Percentiles rank a stretch among this genome's conserved stretches.
Conservation (phyloP, 208 protist species). For the Trypanosoma platydactyli region DNA sequence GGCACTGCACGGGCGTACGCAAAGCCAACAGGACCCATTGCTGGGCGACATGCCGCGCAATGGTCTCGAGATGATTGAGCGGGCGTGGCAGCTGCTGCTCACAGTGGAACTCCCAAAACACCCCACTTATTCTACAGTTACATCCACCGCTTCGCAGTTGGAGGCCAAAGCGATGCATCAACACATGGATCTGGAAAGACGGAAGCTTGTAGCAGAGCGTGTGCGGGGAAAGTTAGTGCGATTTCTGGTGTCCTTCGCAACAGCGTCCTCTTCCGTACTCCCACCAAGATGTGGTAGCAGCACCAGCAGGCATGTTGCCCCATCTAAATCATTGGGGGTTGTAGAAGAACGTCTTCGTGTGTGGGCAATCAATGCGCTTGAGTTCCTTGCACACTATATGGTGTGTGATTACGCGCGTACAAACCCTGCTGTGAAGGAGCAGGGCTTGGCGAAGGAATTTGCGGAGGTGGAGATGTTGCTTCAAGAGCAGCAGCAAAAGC, state of each 20-base stretch:
- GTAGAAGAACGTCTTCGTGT: not conserved
- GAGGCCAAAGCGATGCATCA: conserved; percentile 5
- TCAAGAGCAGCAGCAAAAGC: not conserved
- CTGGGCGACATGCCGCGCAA: conserved; percentile 15
- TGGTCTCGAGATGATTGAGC: conserved; percentile 23
- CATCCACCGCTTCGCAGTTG: not conserved
- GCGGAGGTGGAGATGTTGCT: not conserved
- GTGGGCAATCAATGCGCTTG: conserved; percentile 26
- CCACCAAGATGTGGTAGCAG: not conserved
- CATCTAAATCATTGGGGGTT: not conserved
- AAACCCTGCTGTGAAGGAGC: conserved; percentile 13
- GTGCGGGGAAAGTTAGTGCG: conserved; percentile 17
- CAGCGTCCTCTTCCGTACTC: not conserved
- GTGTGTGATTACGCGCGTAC: conserved; percentile 4
- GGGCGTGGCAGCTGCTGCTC: conserved; percentile 24
- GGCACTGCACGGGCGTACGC: not conserved
- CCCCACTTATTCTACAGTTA: not conserved
- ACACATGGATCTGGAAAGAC: conserved; percentile 7
- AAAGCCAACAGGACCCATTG: not conserved
- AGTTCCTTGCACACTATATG: conserved; percentile 19
- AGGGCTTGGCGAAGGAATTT: conserved; percentile 19
- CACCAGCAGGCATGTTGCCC: not conserved
- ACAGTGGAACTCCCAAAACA: conserved; percentile 17
- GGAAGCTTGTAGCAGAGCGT: conserved; percentile 13
- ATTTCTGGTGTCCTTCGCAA: conserved; percentile 26